Conservation (phyloP, 352 stramenopile genomes). For the Phytophthora foliorum region DNA sequence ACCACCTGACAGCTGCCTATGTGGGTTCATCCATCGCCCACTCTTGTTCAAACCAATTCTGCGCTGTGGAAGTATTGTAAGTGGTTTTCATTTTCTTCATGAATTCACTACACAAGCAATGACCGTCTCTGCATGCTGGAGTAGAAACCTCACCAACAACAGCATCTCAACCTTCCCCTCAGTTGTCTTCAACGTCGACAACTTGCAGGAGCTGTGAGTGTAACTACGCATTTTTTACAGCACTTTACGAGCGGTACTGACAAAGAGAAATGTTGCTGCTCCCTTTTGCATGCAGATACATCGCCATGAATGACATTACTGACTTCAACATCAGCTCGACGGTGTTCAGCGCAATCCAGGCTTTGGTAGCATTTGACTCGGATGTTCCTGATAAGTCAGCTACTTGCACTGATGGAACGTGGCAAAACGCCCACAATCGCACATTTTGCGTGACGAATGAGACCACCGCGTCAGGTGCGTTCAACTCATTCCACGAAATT, state of each 20-base stretch:
- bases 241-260: background rate
- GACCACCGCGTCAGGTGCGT: slow-evolving; percentile 23
- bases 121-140: background rate
- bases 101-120: background rate
- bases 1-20: slow-evolving; percentile 47
- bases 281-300: slow-evolving; percentile 22
- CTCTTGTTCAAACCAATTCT: slow-evolving; percentile 40
- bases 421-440: slow-evolving; percentile 37
- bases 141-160: slow-evolving; percentile 48
- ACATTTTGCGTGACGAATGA: slow-evolving; percentile 37
- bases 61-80: slow-evolving; percentile 44
- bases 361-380: slow-evolving; percentile 32
- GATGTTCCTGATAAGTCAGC: slow-evolving; percentile 25
- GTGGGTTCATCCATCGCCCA: slow-evolving; percentile 36
- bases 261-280: background rate
- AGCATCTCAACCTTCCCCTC: slow-evolving; percentile 41
- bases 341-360: slow-evolving; percentile 38
- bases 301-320: slow-evolving; percentile 36
- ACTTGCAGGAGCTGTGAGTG: slow-evolving; percentile 40
- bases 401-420: slow-evolving; percentile 36
- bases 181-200: slow-evolving; percentile 45
- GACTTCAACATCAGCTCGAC: slow-evolving; percentile 47
- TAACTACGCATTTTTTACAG: background rate
- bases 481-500: background rate
- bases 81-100: slow-evolving; percentile 6